phyloP scores from a whole-genome alignment of 495 filamentous ascomycete genomes.

The Penicillium antarcticum region DNA sequence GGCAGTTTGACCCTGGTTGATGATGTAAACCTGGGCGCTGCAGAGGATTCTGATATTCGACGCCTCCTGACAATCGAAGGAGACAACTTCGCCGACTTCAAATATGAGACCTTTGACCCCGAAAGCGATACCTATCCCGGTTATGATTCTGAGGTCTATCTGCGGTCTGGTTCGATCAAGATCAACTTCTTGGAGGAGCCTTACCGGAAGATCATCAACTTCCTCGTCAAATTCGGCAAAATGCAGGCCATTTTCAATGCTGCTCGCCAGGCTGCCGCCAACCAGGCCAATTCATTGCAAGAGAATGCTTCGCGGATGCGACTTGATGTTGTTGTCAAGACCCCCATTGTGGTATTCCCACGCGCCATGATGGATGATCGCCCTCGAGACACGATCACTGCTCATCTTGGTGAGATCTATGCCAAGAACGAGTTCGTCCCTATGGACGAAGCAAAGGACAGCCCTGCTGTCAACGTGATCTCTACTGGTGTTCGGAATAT shows the following conservation, averaged over 20 bases:
- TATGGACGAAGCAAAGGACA: conserved; percentile 66
- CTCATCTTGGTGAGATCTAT: conserved; percentile 95
- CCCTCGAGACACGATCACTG: conserved; percentile 79
- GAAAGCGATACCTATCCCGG: conserved; percentile 75
- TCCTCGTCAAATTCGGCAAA: conserved; percentile 95
- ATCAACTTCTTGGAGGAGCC: conserved; percentile 95
- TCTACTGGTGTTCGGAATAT: conserved; percentile 90
- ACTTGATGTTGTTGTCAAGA: conserved; percentile 89
- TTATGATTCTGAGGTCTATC: conserved; percentile 87
- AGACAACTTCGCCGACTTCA: conserved; percentile 94
- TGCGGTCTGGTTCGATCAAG: conserved; percentile 90
- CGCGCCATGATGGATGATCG: conserved; percentile 58
- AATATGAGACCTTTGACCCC: conserved; percentile 91
- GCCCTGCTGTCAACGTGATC: conserved; percentile 80
- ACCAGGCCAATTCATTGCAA: conserved; percentile 88
- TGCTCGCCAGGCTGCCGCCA: conserved; percentile 89
- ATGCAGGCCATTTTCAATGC: conserved; percentile 99
- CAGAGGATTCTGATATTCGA: conserved; percentile 73
- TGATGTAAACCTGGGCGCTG: conserved; percentile 89
- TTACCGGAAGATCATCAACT: conserved; percentile 97
- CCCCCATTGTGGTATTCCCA: conserved; percentile 93
- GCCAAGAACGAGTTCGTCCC: conserved; percentile 88
- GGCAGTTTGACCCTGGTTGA: conserved; percentile 87
- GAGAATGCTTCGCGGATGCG: conserved; percentile 85
- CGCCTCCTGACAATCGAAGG: conserved; percentile 92